These are phyloP conservation scores for Beta vulgaris DNA, from an alignment of 148 eudicot species.

Conservation along the genomic window DNA sequence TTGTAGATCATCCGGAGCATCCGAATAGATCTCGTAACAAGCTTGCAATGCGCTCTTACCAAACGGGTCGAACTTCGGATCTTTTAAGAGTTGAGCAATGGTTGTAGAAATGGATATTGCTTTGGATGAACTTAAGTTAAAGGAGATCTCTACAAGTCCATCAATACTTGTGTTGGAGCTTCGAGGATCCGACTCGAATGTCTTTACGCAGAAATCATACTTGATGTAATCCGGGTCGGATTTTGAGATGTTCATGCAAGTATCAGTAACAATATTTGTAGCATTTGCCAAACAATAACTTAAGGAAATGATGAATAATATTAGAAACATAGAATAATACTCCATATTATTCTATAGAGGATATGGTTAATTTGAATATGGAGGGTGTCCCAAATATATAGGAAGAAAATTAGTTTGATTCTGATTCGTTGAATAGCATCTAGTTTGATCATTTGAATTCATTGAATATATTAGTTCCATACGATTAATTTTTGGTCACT, in stretches of 20 bases:
- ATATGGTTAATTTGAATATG: no score
- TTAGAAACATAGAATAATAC: background rate
- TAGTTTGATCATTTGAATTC: background rate
- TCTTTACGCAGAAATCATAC: slow-evolving; percentile 20
- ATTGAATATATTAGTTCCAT: no score
- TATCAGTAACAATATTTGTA: slow-evolving; percentile 7
- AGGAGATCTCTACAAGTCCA: slow-evolving; percentile 15
- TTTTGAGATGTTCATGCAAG: slow-evolving; percentile 20
- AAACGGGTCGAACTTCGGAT: slow-evolving; percentile 10
- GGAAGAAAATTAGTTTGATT: background rate
- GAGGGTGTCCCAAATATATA: background rate
- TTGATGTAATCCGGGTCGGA: slow-evolving; percentile 19
- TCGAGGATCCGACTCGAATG: slow-evolving; percentile 23
- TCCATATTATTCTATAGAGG: background rate
- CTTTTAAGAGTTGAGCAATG: background rate
- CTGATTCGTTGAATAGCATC: no score
- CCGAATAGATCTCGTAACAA: slow-evolving; percentile 20
- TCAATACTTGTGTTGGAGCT: slow-evolving; percentile 18
- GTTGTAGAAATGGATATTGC: slow-evolving; percentile 10
- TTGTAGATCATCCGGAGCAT: background rate
- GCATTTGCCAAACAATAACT: background rate
- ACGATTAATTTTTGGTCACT: no score
- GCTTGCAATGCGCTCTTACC: background rate
- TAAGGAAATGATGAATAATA: background rate
- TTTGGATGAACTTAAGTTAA: slow-evolving; percentile 13